Conservation (phyloP, 129 eudicot genomes). For the Escallonia herrerae region DNA sequence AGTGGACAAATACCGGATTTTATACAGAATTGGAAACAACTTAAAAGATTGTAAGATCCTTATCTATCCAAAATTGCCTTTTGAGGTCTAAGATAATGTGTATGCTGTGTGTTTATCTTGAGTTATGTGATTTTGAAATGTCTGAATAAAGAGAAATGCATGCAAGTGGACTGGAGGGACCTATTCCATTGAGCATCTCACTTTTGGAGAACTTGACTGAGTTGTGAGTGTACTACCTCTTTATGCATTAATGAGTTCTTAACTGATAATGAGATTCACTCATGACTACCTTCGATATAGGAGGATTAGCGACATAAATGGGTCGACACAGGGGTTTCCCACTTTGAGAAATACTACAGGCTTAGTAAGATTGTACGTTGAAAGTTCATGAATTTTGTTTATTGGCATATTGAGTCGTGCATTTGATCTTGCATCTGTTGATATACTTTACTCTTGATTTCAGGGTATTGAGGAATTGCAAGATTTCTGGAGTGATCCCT, state of each 20-base stretch:
- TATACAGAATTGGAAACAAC: constrained; percentile 67
- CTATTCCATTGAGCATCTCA: constrained; percentile 69
- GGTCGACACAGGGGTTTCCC: constrained; percentile 65
- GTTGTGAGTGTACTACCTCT: constrained; percentile 42
- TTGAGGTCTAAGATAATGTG: neutral
- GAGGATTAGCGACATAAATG: constrained; percentile 64
- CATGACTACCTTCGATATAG: constrained; percentile 19
- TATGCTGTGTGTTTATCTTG: neutral
- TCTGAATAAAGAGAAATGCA: constrained; percentile 57
- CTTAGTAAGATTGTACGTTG: constrained; percentile 54
- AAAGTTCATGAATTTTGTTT: constrained; percentile 1
- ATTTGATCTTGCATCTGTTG: constrained; percentile 1
- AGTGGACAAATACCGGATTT: constrained; percentile 69
- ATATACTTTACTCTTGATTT: constrained; percentile 17
- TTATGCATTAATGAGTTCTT: too few species aligned
- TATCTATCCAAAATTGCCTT: neutral
- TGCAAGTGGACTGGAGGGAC: constrained; percentile 86
- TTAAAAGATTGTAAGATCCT: constrained; percentile 62
- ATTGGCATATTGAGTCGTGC: constrained; percentile 1
- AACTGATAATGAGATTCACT: too few species aligned
- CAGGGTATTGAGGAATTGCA: constrained; percentile 86
- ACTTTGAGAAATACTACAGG: constrained; percentile 34
- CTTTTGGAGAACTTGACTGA: constrained; percentile 40
- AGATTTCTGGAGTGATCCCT: constrained; percentile 63
- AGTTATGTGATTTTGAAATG: neutral